Evolutionary conservation across 1,139 yeast species (phyloP).

Genomic region (Cylindricascospora bacillispora): DNA sequence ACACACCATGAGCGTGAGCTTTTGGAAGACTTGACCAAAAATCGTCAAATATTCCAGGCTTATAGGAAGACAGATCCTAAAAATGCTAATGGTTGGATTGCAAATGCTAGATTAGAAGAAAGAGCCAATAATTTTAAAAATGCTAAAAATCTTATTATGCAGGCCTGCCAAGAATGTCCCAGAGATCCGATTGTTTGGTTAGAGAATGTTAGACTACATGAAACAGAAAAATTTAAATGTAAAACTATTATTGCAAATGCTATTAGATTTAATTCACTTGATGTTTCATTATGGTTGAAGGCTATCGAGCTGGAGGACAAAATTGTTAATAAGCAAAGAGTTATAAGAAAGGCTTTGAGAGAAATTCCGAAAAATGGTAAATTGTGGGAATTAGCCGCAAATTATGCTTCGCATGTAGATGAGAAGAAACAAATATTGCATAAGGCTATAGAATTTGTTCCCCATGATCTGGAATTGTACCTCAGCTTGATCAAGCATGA

Average conservation of each 20-base stretch:
- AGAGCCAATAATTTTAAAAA: constrained; percentile 40
- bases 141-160: constrained; percentile 50
- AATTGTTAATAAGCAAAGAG: constrained; percentile 35
- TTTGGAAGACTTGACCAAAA: constrained; percentile 40
- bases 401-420: constrained; percentile 34
- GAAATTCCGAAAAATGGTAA: constrained; percentile 34
- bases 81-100: constrained; percentile 77
- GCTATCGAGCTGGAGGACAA: constrained; percentile 60
- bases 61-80: constrained; percentile 62
- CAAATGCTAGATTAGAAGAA: constrained; percentile 71
- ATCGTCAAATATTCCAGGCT: constrained; percentile 51
- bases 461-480: constrained; percentile 60
- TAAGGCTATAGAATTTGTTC: constrained; percentile 62
- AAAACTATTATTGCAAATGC: constrained; percentile 57
- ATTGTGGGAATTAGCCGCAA: constrained; percentile 45
- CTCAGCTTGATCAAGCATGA: constrained; percentile 33
- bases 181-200: constrained; percentile 69
- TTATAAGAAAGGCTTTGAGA: constrained; percentile 51
- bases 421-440: constrained; percentile 43
- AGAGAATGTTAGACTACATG: constrained; percentile 60
- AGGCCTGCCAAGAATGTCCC: constrained; percentile 66
- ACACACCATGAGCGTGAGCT: constrained; percentile 7
- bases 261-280: constrained; percentile 40
- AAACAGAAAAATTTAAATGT: constrained; percentile 32
- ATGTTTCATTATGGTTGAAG: constrained; percentile 57